Conservation (phyloP, 306 rosid species). For the Lotus japonicus region DNA sequence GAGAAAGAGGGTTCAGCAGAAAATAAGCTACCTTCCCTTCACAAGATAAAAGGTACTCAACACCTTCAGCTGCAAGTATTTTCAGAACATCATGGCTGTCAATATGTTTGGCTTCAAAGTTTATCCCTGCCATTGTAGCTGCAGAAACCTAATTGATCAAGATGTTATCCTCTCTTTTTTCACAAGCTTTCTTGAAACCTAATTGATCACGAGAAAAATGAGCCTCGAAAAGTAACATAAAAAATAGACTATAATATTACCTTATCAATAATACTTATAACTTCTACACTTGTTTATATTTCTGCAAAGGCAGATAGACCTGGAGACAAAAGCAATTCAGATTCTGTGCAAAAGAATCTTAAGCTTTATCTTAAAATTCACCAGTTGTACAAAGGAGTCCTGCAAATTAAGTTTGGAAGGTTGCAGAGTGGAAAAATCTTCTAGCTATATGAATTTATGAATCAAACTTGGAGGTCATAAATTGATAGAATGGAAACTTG, state of each 20-base stretch:
- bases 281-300: background rate
- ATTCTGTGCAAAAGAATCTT: conserved; percentile 2
- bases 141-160: conserved; percentile 21
- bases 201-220: conserved; percentile 21
- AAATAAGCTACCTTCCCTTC: conserved; percentile 55
- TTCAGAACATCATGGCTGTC: conserved; percentile 36
- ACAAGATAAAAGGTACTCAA: conserved; percentile 62
- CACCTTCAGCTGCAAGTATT: conserved; percentile 58
- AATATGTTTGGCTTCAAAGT: conserved; percentile 28
- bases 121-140: conserved; percentile 50
- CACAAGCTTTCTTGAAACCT: conserved; percentile 22
- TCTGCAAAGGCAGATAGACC: conserved; percentile 13
- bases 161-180: conserved; percentile 14
- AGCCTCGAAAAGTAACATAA: background rate
- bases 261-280: background rate
- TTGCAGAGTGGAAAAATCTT: background rate
- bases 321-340: conserved; percentile 13
- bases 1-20: background rate
- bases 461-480: no score
- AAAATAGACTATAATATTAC: background rate
- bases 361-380: background rate
- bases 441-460: no score
- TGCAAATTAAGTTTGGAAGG: background rate
- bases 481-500: no score
- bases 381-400: background rate